These are phyloP conservation scores for Diatrype stigma DNA, from an alignment of 2,329 filamentous ascomycete genomes.

Conservation along the genomic window DNA sequence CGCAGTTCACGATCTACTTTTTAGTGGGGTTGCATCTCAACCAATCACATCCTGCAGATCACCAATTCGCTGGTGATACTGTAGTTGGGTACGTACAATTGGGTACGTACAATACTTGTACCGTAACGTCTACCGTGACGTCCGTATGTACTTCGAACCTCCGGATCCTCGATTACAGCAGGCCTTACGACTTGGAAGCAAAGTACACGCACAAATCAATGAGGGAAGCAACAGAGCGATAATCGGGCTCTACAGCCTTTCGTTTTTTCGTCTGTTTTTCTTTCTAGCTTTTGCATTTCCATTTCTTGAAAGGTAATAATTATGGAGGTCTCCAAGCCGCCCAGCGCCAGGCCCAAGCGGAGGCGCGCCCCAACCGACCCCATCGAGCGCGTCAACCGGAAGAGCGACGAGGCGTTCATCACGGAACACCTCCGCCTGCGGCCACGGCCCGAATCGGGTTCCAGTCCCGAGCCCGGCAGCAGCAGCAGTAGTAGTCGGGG, in stretches of 20 bases:
- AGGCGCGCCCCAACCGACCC: constrained; percentile 26
- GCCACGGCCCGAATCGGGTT: background rate
- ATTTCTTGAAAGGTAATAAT: too few relatives aligned
- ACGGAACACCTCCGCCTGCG: constrained; percentile 40
- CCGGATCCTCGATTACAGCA: too few relatives aligned
- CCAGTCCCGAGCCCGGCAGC: background rate
- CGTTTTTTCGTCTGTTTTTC: background rate
- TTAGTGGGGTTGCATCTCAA: background rate
- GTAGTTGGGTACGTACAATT: too few relatives aligned
- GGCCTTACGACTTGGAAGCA: too few relatives aligned
- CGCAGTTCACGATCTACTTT: background rate
- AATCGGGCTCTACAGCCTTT: too few relatives aligned
- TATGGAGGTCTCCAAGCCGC: constrained; percentile 14
- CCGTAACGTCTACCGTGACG: too few relatives aligned
- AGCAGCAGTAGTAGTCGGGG: constrained; percentile 7
- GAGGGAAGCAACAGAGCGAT: too few relatives aligned
- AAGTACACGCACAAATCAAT: too few relatives aligned
- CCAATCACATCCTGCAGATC: background rate
- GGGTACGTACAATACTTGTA: too few relatives aligned
- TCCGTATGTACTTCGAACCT: too few relatives aligned
- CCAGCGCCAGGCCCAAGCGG: constrained; percentile 25
- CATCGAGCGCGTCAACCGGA: constrained; percentile 46
- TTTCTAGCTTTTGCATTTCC: background rate
- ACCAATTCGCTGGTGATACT: too few relatives aligned
- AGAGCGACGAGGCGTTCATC: constrained; percentile 45